Conservation (phyloP, 371 early-diverging fungal species). For the Mortierella sp. region DNA sequence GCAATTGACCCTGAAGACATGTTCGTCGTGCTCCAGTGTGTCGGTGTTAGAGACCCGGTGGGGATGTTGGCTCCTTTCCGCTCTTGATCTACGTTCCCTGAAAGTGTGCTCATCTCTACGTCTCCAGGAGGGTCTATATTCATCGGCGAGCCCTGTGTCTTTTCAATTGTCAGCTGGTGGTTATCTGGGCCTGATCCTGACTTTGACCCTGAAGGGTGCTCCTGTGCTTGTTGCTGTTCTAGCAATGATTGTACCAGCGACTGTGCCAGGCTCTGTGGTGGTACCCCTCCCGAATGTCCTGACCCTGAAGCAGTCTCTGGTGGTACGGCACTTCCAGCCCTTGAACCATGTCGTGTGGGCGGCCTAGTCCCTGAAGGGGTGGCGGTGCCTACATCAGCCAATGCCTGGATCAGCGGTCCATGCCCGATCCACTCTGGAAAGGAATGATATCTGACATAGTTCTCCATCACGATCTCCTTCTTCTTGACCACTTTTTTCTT, state of each 20-base stretch:
- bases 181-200: no score
- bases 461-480: conserved; percentile 57
- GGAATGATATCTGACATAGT: conserved; percentile 65
- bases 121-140: conserved; percentile 23
- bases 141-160: conserved; percentile 28
- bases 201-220: conserved; percentile 1
- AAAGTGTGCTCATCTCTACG: conserved; percentile 23
- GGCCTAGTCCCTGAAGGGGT: conserved; percentile 36
- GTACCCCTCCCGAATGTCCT: conserved; percentile 19
- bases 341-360: conserved; percentile 33
- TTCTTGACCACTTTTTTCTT: conserved; percentile 62
- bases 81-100: background rate
- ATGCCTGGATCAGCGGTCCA: conserved; percentile 53
- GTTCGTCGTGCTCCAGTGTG: conserved; percentile 23
- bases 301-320: conserved; percentile 25
- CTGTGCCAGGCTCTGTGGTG: conserved; percentile 43
- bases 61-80: conserved; percentile 14
- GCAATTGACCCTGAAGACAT: conserved; percentile 46
- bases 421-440: conserved; percentile 60
- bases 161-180: background rate
- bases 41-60: conserved; percentile 33
- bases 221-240: conserved; percentile 31
- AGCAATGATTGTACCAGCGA: conserved; percentile 30
- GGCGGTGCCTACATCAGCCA: conserved; percentile 39
- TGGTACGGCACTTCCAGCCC: conserved; percentile 25